A percentile compares a stretch with the other conserved stretches of the same genome.
Conservation (phyloP, 2,329 filamentous ascomycete genomes). For the Neopestalotiopsis sp. region DNA sequence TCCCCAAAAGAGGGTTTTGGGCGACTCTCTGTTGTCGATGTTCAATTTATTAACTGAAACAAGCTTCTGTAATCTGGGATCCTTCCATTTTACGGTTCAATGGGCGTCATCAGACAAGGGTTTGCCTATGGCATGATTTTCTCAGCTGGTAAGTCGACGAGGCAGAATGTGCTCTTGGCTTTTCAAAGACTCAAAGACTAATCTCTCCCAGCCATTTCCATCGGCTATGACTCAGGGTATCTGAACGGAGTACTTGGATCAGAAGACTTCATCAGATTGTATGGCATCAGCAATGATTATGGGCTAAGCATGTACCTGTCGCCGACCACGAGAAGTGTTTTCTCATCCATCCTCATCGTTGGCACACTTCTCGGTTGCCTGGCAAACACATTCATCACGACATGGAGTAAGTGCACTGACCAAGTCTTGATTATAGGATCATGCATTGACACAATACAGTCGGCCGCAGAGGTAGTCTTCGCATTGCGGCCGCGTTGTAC, state of each 20-base stretch:
- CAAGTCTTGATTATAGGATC: neutral
- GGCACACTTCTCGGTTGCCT: neutral
- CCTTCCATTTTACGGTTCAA: neutral
- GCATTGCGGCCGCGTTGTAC: neutral
- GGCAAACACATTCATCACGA: neutral
- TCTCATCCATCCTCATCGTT: neutral
- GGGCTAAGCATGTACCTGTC: neutral
- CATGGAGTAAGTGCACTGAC: neutral
- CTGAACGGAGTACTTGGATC: neutral
- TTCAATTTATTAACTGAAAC: neutral
- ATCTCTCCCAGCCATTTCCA: neutral
- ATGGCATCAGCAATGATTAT: neutral
- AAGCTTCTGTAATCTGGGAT: neutral
- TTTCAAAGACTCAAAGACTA: neutral
- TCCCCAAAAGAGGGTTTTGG: neutral
- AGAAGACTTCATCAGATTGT: neutral
- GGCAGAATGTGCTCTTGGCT: neutral
- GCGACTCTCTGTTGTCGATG: neutral
- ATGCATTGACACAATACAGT: neutral
- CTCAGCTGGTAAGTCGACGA: neutral
- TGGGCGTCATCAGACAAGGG: neutral
- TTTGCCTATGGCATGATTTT: neutral
- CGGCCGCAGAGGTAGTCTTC: neutral
- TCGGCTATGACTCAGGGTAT: neutral
- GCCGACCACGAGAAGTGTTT: neutral